A percentile compares a stretch with the other conserved stretches of the same genome.
These are phyloP conservation scores for Talaromyces piceae DNA, from an alignment of 2,329 filamentous ascomycete species.

Conservation along the genomic window DNA sequence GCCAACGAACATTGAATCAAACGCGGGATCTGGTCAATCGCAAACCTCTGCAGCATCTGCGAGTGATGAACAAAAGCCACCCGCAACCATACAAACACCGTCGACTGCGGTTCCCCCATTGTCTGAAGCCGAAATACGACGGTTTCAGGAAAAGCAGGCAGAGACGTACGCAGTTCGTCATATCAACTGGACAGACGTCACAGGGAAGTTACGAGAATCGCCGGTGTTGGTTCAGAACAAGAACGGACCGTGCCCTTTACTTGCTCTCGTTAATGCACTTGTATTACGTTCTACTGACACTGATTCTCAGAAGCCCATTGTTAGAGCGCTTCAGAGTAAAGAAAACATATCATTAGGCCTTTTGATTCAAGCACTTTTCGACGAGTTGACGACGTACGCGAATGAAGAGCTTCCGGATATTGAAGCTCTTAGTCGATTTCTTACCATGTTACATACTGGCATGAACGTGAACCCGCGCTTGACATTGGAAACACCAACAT, in stretches of 20 bases:
- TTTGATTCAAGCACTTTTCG: constrained; percentile 81
- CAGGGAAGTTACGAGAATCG: constrained; percentile 62
- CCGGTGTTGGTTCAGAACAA: constrained; percentile 88
- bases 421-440: constrained; percentile 76
- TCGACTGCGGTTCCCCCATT: constrained; percentile 10
- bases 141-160: constrained; percentile 41
- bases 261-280: constrained; percentile 88
- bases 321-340: constrained; percentile 67
- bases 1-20: not conserved
- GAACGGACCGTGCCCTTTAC: constrained; percentile 87
- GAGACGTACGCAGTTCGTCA: constrained; percentile 94
- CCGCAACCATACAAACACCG: not conserved
- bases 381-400: constrained; percentile 78
- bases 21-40: constrained; percentile 6
- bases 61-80: not conserved
- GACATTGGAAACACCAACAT: constrained; percentile 44
- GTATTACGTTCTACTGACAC: constrained; percentile 66
- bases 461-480: constrained; percentile 98
- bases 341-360: constrained; percentile 85
- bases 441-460: constrained; percentile 83
- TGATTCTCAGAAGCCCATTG: constrained; percentile 59
- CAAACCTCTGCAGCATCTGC: not conserved
- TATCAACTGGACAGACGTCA: constrained; percentile 70
- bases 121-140: constrained; percentile 26
- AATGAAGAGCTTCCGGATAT: constrained; percentile 73